Conservation (phyloP, 257 asterid species). For the Agastache rugosa region DNA sequence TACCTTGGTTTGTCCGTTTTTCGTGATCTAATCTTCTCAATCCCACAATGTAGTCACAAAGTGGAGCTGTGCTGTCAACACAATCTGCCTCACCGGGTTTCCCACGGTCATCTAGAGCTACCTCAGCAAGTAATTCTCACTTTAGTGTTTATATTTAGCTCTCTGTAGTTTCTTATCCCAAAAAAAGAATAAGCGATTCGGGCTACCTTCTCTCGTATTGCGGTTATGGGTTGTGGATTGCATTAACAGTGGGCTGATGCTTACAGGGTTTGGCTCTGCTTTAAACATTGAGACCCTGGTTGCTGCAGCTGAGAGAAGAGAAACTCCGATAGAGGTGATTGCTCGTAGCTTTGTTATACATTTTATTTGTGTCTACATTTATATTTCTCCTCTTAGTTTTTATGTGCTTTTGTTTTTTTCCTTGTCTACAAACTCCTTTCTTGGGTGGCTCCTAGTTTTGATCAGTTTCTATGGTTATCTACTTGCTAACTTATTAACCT, state of each 20-base stretch:
- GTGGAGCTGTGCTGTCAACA: conserved; percentile 49
- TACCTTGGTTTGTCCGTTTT: conserved; percentile 12
- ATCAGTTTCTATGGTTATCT: not conserved
- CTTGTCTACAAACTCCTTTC: conserved; percentile 1
- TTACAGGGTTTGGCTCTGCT: conserved; percentile 93
- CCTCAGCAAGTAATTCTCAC: conserved; percentile 69
- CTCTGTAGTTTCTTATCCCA: conserved; percentile 3
- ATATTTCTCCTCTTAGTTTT: conserved; percentile 4
- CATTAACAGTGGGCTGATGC: conserved; percentile 29
- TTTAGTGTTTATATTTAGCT: conserved; percentile 3
- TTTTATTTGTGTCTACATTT: conserved; percentile 2
- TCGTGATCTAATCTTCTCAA: conserved; percentile 34
- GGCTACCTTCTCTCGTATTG: conserved; percentile 22
- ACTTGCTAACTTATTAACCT: conserved; percentile 7
- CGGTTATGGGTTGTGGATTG: conserved; percentile 31
- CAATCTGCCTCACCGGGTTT: conserved; percentile 72
- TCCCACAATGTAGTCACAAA: conserved; percentile 60
- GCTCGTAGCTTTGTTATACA: conserved; percentile 22
- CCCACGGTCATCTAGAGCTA: conserved; percentile 64
- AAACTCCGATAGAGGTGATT: conserved; percentile 89
- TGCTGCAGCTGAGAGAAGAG: conserved; percentile 99
- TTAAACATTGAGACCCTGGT: conserved; percentile 94
- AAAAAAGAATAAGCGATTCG: not conserved
- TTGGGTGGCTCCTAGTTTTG: not conserved
- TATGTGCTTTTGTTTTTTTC: conserved; percentile 28